phyloP scores from a whole-genome alignment of 768 basidiomycete genomes.

The Lactarius trivialis region DNA sequence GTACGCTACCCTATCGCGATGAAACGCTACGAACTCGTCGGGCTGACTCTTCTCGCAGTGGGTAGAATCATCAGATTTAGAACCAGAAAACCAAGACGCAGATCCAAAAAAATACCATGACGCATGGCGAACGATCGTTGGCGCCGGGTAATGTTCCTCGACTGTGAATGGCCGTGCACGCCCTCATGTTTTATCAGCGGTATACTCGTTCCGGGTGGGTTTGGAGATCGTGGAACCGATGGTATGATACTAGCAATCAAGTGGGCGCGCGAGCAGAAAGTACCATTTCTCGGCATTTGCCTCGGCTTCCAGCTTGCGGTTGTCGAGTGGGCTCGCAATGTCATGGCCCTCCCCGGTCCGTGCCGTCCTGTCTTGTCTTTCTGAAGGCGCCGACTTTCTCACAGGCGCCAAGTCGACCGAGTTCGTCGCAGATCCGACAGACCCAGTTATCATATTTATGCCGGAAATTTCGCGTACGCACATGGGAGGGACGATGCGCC shows the following conservation, averaged over 20 bases:
- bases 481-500: conserved; percentile 99
- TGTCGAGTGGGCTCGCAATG: conserved; percentile 87
- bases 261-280: conserved; percentile 90
- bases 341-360: conserved; percentile 63
- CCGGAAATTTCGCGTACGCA: conserved; percentile 97
- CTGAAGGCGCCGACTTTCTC: conserved; percentile 12
- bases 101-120: conserved; percentile 90
- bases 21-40: neutral
- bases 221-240: conserved; percentile 88
- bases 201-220: conserved; percentile 95
- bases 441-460: conserved; percentile 92
- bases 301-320: conserved; percentile 97
- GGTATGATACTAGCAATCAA: conserved; percentile 99
- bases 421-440: conserved; percentile 52
- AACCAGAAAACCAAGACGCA: conserved; percentile 69
- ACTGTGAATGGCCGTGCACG: neutral
- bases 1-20: conserved; percentile 37
- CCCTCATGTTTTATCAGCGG: conserved; percentile 46
- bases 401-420: conserved; percentile 83
- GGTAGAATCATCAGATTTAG: conserved; percentile 93
- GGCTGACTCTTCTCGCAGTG: conserved; percentile 45
- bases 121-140: conserved; percentile 89
- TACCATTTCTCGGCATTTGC: conserved; percentile 95
- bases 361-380: neutral
- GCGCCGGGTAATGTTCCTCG: conserved; percentile 58